A percentile compares a stretch with the other conserved stretches of the same genome.
Evolutionary conservation across 192 early-diverging fungal genomes (phyloP).

Genomic region (Coemansia sp.): DNA sequence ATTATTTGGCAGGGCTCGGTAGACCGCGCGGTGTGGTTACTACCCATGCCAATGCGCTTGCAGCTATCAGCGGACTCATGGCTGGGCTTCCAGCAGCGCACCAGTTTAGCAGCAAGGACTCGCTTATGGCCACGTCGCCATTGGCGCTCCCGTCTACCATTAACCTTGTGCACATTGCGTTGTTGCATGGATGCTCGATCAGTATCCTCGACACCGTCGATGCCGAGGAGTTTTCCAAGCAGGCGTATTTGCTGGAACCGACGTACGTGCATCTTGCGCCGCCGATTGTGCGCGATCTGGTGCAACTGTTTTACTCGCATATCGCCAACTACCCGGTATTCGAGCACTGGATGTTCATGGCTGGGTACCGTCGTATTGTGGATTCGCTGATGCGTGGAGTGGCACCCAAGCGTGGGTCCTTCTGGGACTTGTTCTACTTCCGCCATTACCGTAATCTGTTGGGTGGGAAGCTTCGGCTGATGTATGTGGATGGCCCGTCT

Average conservation of each 20-base stretch:
- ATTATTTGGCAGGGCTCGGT: background rate
- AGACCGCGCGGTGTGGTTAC: slow-evolving; percentile 33
- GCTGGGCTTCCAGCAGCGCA: slow-evolving; percentile 29
- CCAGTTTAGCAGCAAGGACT: slow-evolving; percentile 27
- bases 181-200: slow-evolving; percentile 35
- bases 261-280: slow-evolving; percentile 39
- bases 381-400: slow-evolving; percentile 47
- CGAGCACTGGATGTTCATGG: slow-evolving; percentile 39
- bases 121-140: slow-evolving; percentile 35
- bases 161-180: slow-evolving; percentile 36
- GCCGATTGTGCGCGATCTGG: slow-evolving; percentile 32
- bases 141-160: slow-evolving; percentile 35
- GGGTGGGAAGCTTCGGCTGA: slow-evolving; percentile 43
- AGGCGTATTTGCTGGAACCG: slow-evolving; percentile 37
- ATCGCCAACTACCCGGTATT: slow-evolving; percentile 42
- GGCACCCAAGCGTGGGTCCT: slow-evolving; percentile 15
- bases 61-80: slow-evolving; percentile 30
- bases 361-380: slow-evolving; percentile 29
- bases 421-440: slow-evolving; percentile 54
- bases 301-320: slow-evolving; percentile 47
- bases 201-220: slow-evolving; percentile 40
- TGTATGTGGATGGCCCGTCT: slow-evolving; percentile 34
- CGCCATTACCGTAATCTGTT: slow-evolving; percentile 55
- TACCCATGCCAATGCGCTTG: slow-evolving; percentile 45
- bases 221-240: slow-evolving; percentile 33